phyloP scores from a whole-genome alignment of 2,329 filamentous ascomycete species.

The Penicillium sp. region DNA sequence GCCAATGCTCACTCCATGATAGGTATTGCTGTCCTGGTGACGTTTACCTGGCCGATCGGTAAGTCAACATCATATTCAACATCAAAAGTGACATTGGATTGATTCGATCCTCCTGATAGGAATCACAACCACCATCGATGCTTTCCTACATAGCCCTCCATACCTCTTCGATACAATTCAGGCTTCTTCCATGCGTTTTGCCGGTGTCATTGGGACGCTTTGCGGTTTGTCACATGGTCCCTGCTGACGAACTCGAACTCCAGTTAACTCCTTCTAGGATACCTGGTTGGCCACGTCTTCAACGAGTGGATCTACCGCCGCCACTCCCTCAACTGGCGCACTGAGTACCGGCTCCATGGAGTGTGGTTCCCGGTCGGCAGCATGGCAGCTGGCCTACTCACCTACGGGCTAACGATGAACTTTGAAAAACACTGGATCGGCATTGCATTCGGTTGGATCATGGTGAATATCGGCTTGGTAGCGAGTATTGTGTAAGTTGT shows the following conservation, averaged over 20 bases:
- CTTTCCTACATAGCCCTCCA: conserved; percentile 34
- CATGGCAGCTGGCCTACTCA: conserved; percentile 34
- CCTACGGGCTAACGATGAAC: conserved; percentile 37
- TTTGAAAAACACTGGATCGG: conserved; percentile 39
- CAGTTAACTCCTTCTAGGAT: conserved; percentile 21
- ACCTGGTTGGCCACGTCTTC: conserved; percentile 36
- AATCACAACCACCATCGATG: conserved; percentile 38
- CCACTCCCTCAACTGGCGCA: conserved; percentile 25
- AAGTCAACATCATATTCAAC: background rate
- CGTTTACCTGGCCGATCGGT: conserved; percentile 42
- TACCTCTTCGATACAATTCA: conserved; percentile 37
- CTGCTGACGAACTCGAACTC: background rate
- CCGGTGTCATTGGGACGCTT: conserved; percentile 36
- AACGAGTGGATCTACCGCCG: conserved; percentile 34
- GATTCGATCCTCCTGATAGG: conserved; percentile 9
- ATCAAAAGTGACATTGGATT: background rate
- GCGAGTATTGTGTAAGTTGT: conserved; percentile 34
- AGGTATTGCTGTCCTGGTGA: conserved; percentile 35
- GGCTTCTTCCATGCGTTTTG: conserved; percentile 40
- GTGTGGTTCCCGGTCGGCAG: conserved; percentile 35
- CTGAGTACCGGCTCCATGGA: conserved; percentile 39
- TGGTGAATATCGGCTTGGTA: conserved; percentile 40
- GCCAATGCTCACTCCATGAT: background rate
- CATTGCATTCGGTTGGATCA: conserved; percentile 39
- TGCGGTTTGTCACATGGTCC: conserved; percentile 20